Conservation (phyloP, 345 rosid genomes). For the Mercurialis annua region DNA sequence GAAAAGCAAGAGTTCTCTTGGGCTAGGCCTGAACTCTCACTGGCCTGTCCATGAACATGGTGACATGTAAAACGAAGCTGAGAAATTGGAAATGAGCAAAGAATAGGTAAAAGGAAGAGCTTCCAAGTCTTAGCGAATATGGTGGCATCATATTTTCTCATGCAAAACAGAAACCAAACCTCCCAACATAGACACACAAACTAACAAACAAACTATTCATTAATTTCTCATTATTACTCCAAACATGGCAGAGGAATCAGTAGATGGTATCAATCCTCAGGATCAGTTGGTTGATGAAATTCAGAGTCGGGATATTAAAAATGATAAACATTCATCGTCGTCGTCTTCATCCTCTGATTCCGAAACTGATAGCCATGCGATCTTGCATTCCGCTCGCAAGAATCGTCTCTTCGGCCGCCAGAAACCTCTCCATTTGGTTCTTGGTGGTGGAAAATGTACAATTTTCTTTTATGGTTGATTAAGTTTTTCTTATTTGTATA, state of each 20-base stretch:
- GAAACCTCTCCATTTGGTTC: constrained; percentile 41
- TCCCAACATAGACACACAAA: not conserved
- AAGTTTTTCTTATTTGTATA: not conserved
- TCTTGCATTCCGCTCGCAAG: constrained; percentile 20
- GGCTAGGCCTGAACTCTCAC: too few relatives aligned
- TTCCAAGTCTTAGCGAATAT: constrained; percentile 3
- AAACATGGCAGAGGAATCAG: constrained; percentile 10
- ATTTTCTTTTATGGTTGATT: not conserved
- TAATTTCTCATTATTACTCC: not conserved
- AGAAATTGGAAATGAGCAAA: not conserved
- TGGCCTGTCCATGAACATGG: too few relatives aligned
- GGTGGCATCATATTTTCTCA: not conserved
- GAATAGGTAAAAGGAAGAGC: not conserved
- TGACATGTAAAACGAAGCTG: not conserved
- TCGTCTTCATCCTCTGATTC: constrained; percentile 31
- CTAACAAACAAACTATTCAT: not conserved
- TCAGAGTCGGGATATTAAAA: constrained; percentile 7
- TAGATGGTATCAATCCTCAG: constrained; percentile 15
- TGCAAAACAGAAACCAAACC: not conserved
- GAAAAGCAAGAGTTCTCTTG: too few relatives aligned
- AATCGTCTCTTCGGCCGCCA: constrained; percentile 41
- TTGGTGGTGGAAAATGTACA: constrained; percentile 43
- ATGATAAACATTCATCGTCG: not conserved
- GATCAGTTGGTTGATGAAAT: constrained; percentile 17
- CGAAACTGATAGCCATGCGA: constrained; percentile 15